phyloP scores from a whole-genome alignment of 768 basidiomycete species.

The Cystobasidium tubakii region DNA sequence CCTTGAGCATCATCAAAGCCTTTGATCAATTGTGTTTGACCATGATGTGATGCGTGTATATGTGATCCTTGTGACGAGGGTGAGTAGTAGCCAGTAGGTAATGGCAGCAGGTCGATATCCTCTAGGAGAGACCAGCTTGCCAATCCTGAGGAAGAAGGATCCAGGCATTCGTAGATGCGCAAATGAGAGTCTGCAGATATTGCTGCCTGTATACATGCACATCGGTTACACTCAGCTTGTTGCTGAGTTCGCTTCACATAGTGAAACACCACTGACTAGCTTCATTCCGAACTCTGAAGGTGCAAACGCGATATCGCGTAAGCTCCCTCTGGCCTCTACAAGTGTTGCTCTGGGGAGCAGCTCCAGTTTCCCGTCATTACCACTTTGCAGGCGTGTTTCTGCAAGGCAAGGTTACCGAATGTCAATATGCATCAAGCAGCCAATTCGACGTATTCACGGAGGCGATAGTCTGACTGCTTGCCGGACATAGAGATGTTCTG shows the following conservation, averaged over 20 bases:
- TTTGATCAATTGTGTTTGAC: slow-evolving; percentile 19
- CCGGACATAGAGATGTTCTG: too few species aligned
- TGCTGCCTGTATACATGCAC: slow-evolving; percentile 59
- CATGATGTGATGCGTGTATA: slow-evolving; percentile 48
- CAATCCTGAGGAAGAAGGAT: slow-evolving; percentile 52
- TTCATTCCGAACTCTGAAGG: slow-evolving; percentile 83
- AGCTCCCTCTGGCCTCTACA: slow-evolving; percentile 76
- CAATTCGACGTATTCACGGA: slow-evolving; percentile 91
- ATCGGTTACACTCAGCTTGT: background rate
- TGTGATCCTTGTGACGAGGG: slow-evolving; percentile 9
- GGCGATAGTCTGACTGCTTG: too few species aligned
- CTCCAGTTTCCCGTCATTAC: slow-evolving; percentile 48
- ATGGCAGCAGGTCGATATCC: slow-evolving; percentile 65
- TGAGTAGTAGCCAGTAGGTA: slow-evolving; percentile 50
- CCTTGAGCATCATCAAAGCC: slow-evolving; percentile 10
- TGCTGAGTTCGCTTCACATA: background rate
- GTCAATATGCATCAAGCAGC: slow-evolving; percentile 32
- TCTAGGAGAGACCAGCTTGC: slow-evolving; percentile 69
- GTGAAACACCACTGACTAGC: slow-evolving; percentile 58
- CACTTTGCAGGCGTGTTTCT: slow-evolving; percentile 40
- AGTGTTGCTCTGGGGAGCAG: slow-evolving; percentile 73
- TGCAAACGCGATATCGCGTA: slow-evolving; percentile 78
- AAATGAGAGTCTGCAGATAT: slow-evolving; percentile 81
- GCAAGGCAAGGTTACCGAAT: background rate
- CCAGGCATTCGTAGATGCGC: slow-evolving; percentile 83